Conservation (phyloP, 805 yeast genomes). For the Jamesozyma lodderae region DNA sequence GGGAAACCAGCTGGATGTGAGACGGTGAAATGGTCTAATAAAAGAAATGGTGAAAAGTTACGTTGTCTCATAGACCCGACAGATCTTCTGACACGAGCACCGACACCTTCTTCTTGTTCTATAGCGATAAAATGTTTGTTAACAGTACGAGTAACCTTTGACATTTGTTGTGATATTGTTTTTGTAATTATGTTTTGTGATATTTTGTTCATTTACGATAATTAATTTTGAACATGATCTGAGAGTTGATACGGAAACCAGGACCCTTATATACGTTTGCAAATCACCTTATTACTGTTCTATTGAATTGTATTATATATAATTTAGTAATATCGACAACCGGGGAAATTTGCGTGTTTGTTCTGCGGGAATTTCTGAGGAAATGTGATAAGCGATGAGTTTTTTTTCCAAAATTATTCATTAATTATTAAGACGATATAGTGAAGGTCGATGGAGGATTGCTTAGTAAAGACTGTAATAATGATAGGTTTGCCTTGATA, state of each 20-base stretch:
- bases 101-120: constrained; percentile 78
- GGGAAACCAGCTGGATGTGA: constrained; percentile 66
- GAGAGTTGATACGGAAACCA: not conserved
- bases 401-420: too few relatives aligned
- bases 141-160: constrained; percentile 34
- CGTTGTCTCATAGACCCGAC: constrained; percentile 61
- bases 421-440: too few relatives aligned
- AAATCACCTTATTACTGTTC: too few relatives aligned
- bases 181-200: not conserved
- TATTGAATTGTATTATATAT: too few relatives aligned
- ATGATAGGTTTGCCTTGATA: too few relatives aligned
- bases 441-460: too few relatives aligned
- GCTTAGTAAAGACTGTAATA: too few relatives aligned
- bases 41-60: constrained; percentile 71
- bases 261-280: not conserved
- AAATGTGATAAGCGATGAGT: too few relatives aligned
- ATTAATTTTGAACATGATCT: not conserved
- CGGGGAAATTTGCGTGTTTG: too few relatives aligned
- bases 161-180: constrained; percentile 1
- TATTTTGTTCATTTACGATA: not conserved
- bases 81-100: constrained; percentile 78
- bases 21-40: constrained; percentile 71
- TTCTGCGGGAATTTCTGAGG: too few relatives aligned
- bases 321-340: too few relatives aligned
- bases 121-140: constrained; percentile 46